Evolutionary conservation across 148 eudicot species (phyloP).

Genomic region (Beta vulgaris): DNA sequence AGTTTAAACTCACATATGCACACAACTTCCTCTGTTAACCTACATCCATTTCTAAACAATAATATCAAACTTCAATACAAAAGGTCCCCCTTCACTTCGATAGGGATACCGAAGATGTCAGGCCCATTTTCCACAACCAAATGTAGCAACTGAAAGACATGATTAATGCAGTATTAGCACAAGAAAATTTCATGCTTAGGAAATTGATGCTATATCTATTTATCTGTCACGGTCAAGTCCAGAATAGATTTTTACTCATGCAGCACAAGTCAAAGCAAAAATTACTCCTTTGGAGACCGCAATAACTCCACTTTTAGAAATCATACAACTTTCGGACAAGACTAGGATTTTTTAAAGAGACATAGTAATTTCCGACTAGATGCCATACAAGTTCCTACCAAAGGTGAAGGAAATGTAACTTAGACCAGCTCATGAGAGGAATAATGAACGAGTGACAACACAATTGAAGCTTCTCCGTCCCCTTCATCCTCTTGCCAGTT

Average conservation of each 20-base stretch:
- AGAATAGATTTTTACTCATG: no score
- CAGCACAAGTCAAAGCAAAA: not conserved
- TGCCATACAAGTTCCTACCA: not conserved
- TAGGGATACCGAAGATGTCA: slow-evolving; percentile 61
- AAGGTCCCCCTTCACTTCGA: slow-evolving; percentile 68
- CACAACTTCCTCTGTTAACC: no score
- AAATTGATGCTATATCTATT: not conserved
- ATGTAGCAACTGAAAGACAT: slow-evolving; percentile 55
- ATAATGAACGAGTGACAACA: not conserved
- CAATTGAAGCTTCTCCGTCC: not conserved
- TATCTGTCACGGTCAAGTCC: no score
- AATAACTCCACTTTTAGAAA: not conserved
- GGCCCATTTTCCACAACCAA: slow-evolving; percentile 70
- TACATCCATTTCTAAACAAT: no score
- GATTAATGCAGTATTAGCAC: not conserved
- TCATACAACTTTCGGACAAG: not conserved
- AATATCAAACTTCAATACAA: slow-evolving; percentile 67
- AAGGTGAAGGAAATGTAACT: not conserved
- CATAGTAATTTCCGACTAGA: not conserved
- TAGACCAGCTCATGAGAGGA: not conserved
- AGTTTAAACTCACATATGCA: no score
- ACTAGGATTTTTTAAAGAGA: not conserved
- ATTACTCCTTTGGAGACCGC: not conserved
- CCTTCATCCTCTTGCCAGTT: not conserved
- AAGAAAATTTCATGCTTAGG: not conserved